Base-by-base conservation (phyloP, 805 yeast species). In the Saccharomycopsis capsularis region DNA sequence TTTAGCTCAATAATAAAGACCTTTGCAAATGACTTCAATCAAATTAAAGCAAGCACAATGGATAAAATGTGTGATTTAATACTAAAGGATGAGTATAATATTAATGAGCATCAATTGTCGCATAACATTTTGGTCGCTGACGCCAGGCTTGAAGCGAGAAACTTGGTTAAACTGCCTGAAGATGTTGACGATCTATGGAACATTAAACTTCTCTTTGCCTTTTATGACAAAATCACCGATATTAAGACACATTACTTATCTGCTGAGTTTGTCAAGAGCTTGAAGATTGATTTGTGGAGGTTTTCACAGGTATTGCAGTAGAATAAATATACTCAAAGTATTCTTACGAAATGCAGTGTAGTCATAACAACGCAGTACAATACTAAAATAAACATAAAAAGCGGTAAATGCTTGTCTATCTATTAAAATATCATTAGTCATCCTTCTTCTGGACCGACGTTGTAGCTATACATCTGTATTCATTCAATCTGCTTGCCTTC, bases 391-490 rank as follows among this genome's bases (percentile, higher is more conserved):
- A 36, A 18, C n/a, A 40, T 11, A n/a, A 23, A 40, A 23, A 25
- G 16, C 9, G 16, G 23, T 38, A 22, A 29, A 38, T 21, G 3
- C 3, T 25, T n/a, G 15, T 15, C 24, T 41, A 34, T 15, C n/a
- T 30, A 11, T n/a, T n/a, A n/a, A n/a, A n/a, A n/a, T 18, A 13
- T 22, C 27, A n/a, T 30, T 23, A 7, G 21, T 32, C 23, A 13
- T 37, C 16, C 16, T 42, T 27, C 21, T 44, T 34, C 29, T 48
- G 51, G 21, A 85, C 83, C 48, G 82, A 74, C 24, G 85, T 78
- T 19, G 88, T 90, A 53, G 96, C 87, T 79, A 91, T 80, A 63
- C 96, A 89, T 66, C 84, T 88, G 75, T 89, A 93, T 59, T 85
- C 86, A 58, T 85, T 85, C 51, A 83, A 76, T 62, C 85, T 87